Evolutionary conservation across 352 stramenopile species (phyloP), one percentile per base, ranked within the genome.

Genomic region (Paralagenidium karlingii): DNA sequence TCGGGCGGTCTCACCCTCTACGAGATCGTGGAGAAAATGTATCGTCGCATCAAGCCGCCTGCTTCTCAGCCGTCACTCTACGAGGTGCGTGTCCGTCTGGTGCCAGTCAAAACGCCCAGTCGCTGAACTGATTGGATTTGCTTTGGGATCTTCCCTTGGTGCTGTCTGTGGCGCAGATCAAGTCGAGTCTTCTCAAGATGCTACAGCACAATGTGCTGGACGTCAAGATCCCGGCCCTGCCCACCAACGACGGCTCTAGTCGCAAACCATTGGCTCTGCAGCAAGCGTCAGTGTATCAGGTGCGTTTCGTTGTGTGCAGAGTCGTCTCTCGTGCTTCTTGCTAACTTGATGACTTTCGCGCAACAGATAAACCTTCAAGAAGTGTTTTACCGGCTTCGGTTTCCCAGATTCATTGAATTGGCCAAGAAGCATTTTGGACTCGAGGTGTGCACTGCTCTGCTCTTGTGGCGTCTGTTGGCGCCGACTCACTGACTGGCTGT

Each of bases 131-230:
- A 7, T 10, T 18, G 29, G 24, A 27, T 19, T 49, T 16, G 9
- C 8, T 21, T 38, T 2, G 20, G 5, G 6, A 11, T 0, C 34
- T 16, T 50, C 10, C 5, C 21, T 30, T 21, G 9, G 31, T 32
- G 26, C 2, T 40, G 36, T 9, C 5, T 25, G 21, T 45, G n/a
- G n/a, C 15, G 28, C 42, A 45, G 43, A 80, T 92, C 55, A 92
- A 88, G 45, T 71, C 66, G 37, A 74, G 63, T 30, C 43, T 92
- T 45, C 69, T 92, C 37, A 90, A 88, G 60, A 55, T 92, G 40
- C 55, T 92, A 53, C 79, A 92, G 55, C 79, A 92, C 58, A 92
- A 92, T 53, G 25, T 90, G 46, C 52, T 92, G 33, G 47, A 59
- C n/a, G 64, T 89, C 34, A 63, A 62, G 31, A 58, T 64, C 11